A percentile compares a stretch with the other conserved stretches of the same genome.
phyloP scores from a whole-genome alignment of 257 asterid species.

The Solanum tacnaense region DNA sequence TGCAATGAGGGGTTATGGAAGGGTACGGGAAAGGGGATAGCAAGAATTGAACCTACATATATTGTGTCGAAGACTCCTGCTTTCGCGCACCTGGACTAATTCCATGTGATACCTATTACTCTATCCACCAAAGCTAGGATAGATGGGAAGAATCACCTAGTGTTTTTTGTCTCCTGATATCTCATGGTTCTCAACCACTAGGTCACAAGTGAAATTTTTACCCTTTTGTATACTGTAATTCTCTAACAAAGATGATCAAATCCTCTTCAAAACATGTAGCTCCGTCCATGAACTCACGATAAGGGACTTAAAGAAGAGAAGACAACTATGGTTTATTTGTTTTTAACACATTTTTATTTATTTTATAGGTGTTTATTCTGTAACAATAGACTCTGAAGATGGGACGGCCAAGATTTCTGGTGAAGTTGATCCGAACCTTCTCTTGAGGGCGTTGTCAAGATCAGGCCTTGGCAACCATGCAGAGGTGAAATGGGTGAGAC shows the following conservation, averaged over 20 bases:
- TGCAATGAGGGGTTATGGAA: neutral
- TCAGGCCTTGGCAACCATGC: slow-evolving; percentile 38
- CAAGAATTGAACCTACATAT: neutral
- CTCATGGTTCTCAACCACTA: too few species aligned
- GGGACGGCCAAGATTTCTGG: slow-evolving; percentile 24
- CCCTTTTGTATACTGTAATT: neutral
- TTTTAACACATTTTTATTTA: neutral
- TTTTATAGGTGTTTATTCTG: slow-evolving; percentile 29
- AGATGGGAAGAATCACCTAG: too few species aligned
- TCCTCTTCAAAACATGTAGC: neutral
- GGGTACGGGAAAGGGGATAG: neutral
- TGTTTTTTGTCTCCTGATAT: neutral
- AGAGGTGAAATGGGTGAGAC: slow-evolving; percentile 26
- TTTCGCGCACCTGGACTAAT: too few species aligned
- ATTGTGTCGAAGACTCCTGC: neutral
- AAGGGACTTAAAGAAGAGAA: neutral
- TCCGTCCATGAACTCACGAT: neutral
- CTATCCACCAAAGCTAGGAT: too few species aligned
- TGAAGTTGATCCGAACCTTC: slow-evolving; percentile 40
- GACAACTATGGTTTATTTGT: neutral
- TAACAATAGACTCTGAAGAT: slow-evolving; percentile 26
- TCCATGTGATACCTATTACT: too few species aligned
- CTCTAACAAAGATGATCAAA: neutral
- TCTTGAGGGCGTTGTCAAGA: slow-evolving; percentile 27
- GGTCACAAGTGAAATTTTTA: neutral